Conservation (phyloP, 139 green algal genomes). For the Trebouxia sp. region DNA sequence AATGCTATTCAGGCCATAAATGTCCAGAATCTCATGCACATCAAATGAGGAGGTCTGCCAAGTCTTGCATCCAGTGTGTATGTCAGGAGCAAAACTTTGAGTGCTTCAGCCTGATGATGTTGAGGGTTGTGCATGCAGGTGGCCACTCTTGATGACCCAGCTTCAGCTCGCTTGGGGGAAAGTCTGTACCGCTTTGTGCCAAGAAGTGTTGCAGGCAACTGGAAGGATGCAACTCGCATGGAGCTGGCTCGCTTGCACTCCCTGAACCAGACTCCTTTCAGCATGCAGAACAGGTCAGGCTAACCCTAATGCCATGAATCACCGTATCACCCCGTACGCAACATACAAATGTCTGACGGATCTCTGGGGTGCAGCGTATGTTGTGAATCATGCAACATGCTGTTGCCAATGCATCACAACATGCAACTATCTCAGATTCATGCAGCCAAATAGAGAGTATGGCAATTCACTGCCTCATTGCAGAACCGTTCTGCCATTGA, state of each 20-base stretch:
- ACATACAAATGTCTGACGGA: not conserved
- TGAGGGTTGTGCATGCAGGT: conserved; percentile 35
- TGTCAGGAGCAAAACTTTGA: not conserved
- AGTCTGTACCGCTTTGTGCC: conserved; percentile 57
- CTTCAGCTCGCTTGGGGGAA: conserved; percentile 53
- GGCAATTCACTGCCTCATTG: too few relatives aligned
- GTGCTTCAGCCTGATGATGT: not conserved
- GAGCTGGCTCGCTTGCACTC: conserved; percentile 22
- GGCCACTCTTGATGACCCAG: conserved; percentile 51
- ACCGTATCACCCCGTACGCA: too few relatives aligned
- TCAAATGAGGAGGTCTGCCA: not conserved
- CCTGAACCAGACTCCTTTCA: conserved; percentile 5
- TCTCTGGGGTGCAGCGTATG: not conserved
- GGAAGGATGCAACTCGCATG: conserved; percentile 16
- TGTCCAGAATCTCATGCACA: too few relatives aligned
- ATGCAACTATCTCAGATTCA: too few relatives aligned
- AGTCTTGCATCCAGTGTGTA: not conserved
- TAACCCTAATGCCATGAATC: not conserved
- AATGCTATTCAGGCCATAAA: too few relatives aligned
- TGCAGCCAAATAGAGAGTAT: too few relatives aligned
- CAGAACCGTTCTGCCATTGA: too few relatives aligned
- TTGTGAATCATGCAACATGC: not conserved
- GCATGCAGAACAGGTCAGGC: conserved; percentile 34
- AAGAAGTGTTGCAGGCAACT: conserved; percentile 40
- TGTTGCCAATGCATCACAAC: not conserved